These are phyloP conservation scores for Mrakia blollopis DNA, from an alignment of 768 basidiomycete genomes.

Conservation along the genomic window DNA sequence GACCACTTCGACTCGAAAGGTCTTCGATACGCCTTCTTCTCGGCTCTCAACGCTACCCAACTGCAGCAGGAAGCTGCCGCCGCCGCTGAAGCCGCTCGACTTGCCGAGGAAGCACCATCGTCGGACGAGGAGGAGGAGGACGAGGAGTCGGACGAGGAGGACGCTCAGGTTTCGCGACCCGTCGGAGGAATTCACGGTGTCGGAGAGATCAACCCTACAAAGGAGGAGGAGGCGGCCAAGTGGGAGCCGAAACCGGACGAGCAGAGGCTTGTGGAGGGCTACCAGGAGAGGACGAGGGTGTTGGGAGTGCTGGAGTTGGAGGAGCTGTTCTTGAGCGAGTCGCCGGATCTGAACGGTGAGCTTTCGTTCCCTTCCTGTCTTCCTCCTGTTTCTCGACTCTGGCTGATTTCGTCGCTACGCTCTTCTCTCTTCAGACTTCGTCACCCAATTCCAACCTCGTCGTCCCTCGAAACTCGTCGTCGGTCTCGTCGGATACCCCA, in stretches of 20 bases:
- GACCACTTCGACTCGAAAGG: constrained; percentile 76
- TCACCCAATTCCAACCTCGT: constrained; percentile 53
- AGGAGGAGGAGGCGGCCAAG: constrained; percentile 38
- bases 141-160: constrained; percentile 34
- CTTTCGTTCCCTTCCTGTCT: background rate
- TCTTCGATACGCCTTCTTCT: constrained; percentile 84
- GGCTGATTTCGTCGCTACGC: constrained; percentile 6
- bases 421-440: constrained; percentile 53
- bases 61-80: constrained; percentile 60
- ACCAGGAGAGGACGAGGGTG: constrained; percentile 58
- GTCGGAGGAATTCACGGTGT: constrained; percentile 44
- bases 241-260: constrained; percentile 39
- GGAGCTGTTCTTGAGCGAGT: constrained; percentile 63
- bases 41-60: constrained; percentile 79
- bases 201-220: constrained; percentile 41
- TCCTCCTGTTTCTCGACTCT: background rate
- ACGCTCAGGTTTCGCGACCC: constrained; percentile 44
- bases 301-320: constrained; percentile 84
- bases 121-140: constrained; percentile 50
- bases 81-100: constrained; percentile 38
- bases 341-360: constrained; percentile 67
- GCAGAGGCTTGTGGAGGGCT: constrained; percentile 30
- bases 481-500: constrained; percentile 95
- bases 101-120: constrained; percentile 50
- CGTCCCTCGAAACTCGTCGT: constrained; percentile 64